Evolutionary conservation across 345 rosid genomes (phyloP).

Genomic region (Stellera chamaejasme): DNA sequence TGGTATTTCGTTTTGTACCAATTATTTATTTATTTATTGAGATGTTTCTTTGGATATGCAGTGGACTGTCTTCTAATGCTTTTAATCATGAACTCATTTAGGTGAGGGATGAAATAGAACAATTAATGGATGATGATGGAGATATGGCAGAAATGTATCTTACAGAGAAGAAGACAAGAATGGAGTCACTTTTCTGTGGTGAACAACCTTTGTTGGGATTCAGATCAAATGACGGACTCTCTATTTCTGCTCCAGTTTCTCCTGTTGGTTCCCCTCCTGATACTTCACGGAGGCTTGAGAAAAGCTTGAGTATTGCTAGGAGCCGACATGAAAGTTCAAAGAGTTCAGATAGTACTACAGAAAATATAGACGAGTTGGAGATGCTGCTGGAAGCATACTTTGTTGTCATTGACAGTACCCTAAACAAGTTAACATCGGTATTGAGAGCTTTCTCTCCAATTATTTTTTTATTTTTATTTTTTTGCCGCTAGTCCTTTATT

Average conservation of each 20-base stretch:
- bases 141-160: constrained; percentile 99
- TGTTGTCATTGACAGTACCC: constrained; percentile 91
- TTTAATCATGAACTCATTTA: constrained; percentile 18
- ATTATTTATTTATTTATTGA: constrained; percentile 3
- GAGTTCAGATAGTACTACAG: constrained; percentile 68
- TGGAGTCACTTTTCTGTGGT: constrained; percentile 72
- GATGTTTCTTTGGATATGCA: background rate
- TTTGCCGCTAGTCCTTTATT: background rate
- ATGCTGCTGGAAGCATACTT: constrained; percentile 99
- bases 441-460: constrained; percentile 1
- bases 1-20: background rate
- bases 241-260: constrained; percentile 90
- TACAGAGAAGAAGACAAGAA: constrained; percentile 85
- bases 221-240: constrained; percentile 66
- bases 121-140: constrained; percentile 99
- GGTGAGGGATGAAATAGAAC: constrained; percentile 99
- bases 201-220: constrained; percentile 72
- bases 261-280: constrained; percentile 91
- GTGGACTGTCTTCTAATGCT: background rate
- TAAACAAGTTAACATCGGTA: constrained; percentile 97
- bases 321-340: constrained; percentile 88
- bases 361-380: constrained; percentile 88
- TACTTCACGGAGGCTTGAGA: constrained; percentile 57
- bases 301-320: constrained; percentile 81
- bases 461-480: background rate